Evolutionary conservation across 2,329 filamentous ascomycete species (phyloP).

Genomic region (Verticillium dahliae): DNA sequence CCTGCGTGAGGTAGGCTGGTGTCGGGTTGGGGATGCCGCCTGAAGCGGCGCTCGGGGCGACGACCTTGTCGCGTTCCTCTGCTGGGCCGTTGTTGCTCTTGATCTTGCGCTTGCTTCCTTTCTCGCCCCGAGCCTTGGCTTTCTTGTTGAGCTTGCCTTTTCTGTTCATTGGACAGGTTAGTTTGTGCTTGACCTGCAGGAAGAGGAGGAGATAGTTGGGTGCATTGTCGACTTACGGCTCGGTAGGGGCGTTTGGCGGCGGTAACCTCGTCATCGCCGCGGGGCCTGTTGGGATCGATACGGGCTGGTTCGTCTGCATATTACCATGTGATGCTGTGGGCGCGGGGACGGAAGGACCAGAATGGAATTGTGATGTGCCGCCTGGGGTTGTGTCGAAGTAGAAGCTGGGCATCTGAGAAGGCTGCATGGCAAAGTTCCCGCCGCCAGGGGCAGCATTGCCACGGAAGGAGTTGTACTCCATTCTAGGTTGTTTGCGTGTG

Average conservation of each 20-base stretch:
- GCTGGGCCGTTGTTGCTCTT: neutral
- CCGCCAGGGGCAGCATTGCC: neutral
- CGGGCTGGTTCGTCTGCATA: neutral
- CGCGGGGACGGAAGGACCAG: neutral
- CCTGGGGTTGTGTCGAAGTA: neutral
- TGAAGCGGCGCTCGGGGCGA: conserved; percentile 30
- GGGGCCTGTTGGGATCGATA: neutral
- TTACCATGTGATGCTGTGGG: neutral
- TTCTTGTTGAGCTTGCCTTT: neutral
- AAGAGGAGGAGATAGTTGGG: neutral
- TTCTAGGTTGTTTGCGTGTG: neutral
- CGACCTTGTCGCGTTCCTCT: conserved; percentile 9
- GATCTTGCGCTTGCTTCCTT: neutral
- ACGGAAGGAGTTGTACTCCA: neutral
- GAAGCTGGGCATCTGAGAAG: neutral
- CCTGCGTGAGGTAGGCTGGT: conserved; percentile 50
- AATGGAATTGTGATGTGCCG: neutral
- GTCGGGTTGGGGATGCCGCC: conserved; percentile 57
- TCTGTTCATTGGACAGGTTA: neutral
- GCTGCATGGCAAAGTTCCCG: neutral
- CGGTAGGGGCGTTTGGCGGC: neutral
- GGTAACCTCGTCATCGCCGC: neutral
- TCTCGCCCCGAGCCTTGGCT: neutral
- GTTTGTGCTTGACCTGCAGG: neutral
- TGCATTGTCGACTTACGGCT: neutral